phyloP scores from a whole-genome alignment of 768 basidiomycete genomes.

The Boletus huronensis region DNA sequence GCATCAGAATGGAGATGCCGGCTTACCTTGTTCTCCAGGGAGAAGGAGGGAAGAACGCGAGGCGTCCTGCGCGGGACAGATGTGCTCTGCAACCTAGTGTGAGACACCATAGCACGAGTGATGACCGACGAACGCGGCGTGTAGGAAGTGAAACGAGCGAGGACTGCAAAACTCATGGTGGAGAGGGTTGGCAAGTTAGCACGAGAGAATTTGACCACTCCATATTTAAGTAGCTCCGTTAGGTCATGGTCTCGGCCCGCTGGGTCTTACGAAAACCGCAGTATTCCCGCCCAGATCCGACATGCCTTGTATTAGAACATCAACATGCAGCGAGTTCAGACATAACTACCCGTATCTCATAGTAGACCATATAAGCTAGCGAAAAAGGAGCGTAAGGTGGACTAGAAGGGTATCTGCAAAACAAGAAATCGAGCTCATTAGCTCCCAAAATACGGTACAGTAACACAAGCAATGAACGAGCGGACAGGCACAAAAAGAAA shows the following conservation, averaged over 20 bases:
- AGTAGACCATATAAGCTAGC: conserved; percentile 36
- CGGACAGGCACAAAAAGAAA: conserved; percentile 4
- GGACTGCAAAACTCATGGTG: conserved; percentile 29
- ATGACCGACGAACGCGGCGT: conserved; percentile 12
- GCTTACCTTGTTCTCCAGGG: conserved; percentile 71
- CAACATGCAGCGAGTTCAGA: conserved; percentile 15
- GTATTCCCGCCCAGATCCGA: conserved; percentile 15
- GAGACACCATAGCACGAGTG: conserved; percentile 7
- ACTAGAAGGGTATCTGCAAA: conserved; percentile 30
- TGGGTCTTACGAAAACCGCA: conserved; percentile 4
- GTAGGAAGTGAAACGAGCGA: conserved; percentile 24
- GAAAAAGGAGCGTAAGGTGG: conserved; percentile 16
- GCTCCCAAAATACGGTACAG: conserved; percentile 28
- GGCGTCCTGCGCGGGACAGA: conserved; percentile 24
- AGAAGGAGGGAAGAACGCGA: conserved; percentile 69
- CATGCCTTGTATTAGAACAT: conserved; percentile 25
- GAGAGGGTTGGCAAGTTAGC: conserved; percentile 9
- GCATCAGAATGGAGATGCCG: neutral
- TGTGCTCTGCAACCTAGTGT: conserved; percentile 28
- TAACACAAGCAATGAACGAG: conserved; percentile 29
- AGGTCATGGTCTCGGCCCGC: conserved; percentile 8
- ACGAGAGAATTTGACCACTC: conserved; percentile 14
- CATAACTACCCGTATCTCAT: conserved; percentile 27
- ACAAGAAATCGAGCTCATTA: conserved; percentile 21
- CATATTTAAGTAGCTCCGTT: conserved; percentile 18